Percentiles rank a stretch among this genome's conserved stretches.
These are phyloP conservation scores for Nematodospora valgi DNA, from an alignment of 805 yeast species.

Conservation along the genomic window DNA sequence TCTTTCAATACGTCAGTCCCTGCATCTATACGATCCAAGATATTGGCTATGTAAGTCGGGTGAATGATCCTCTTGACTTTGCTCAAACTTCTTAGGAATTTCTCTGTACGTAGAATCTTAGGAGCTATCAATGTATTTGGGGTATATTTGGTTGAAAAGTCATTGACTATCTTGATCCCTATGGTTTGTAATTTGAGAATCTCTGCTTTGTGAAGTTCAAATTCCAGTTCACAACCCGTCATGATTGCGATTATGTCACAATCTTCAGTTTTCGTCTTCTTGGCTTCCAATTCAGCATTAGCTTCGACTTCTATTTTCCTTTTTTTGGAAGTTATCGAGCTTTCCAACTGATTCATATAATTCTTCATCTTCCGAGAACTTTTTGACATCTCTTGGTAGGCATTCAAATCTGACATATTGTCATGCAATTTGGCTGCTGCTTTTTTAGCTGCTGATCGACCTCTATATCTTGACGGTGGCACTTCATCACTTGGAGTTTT, in stretches of 20 bases:
- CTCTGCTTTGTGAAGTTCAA: conserved; percentile 41
- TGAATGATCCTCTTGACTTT: conserved; percentile 50
- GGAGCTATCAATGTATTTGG: conserved; percentile 68
- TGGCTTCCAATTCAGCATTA: background rate
- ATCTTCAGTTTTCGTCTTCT: conserved; percentile 5
- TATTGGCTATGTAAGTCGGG: conserved; percentile 51
- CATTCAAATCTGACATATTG: conserved; percentile 65
- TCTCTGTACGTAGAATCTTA: conserved; percentile 77
- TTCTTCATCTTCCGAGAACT: conserved; percentile 39
- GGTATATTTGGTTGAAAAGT: conserved; percentile 36
- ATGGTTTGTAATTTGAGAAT: conserved; percentile 35
- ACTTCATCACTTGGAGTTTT: background rate
- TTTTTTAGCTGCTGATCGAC: conserved; percentile 60
- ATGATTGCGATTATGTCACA: conserved; percentile 44
- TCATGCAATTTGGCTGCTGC: conserved; percentile 66
- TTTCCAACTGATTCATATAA: conserved; percentile 33
- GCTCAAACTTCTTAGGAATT: conserved; percentile 71
- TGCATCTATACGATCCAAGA: conserved; percentile 24
- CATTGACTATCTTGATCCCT: conserved; percentile 56
- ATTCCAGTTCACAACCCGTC: conserved; percentile 61
- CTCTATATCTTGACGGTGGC: conserved; percentile 7
- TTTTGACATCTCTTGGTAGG: conserved; percentile 51
- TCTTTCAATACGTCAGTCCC: conserved; percentile 15
- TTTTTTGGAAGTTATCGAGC: conserved; percentile 9
- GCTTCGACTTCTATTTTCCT: background rate